Evolutionary conservation across 139 green algal genomes (phyloP).

Genomic region (Chlorella sp.): DNA sequence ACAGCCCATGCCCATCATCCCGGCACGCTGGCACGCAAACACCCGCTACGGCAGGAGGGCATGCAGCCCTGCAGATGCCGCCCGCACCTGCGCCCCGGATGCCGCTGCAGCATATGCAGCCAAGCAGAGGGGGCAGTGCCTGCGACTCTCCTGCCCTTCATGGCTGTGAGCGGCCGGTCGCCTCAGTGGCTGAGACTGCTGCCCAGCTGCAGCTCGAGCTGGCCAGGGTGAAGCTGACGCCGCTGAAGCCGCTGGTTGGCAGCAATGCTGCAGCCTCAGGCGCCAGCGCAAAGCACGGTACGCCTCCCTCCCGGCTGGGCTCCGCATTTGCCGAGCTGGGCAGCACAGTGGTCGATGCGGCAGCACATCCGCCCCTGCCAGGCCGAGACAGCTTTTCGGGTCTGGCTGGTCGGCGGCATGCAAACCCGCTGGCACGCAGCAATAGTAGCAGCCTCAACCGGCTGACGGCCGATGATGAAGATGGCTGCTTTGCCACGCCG

Average conservation of each 20-base stretch:
- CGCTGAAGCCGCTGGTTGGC: neutral
- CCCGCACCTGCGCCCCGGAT: too few relatives aligned
- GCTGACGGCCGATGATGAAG: neutral
- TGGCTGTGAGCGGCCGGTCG: neutral
- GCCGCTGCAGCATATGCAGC: neutral
- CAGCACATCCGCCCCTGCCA: too few relatives aligned
- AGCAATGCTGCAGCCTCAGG: neutral
- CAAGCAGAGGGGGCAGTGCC: neutral
- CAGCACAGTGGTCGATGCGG: neutral
- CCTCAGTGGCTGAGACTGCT: neutral
- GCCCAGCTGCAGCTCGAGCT: slow-evolving; percentile 30
- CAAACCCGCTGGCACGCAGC: neutral
- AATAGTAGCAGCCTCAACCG: neutral
- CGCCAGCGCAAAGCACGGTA: too few relatives aligned
- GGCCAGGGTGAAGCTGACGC: slow-evolving; percentile 4
- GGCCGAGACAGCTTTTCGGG: too few relatives aligned
- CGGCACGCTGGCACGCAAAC: too few relatives aligned
- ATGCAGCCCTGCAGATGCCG: too few relatives aligned
- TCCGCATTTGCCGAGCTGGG: neutral
- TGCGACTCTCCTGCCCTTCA: neutral
- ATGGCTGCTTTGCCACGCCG: slow-evolving; percentile 2
- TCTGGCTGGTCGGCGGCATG: too few relatives aligned
- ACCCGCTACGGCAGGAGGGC: too few relatives aligned
- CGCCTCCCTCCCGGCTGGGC: neutral
- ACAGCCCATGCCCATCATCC: neutral